Conservation (phyloP, 2,329 filamentous ascomycete species). For the Pyrenophora teres region DNA sequence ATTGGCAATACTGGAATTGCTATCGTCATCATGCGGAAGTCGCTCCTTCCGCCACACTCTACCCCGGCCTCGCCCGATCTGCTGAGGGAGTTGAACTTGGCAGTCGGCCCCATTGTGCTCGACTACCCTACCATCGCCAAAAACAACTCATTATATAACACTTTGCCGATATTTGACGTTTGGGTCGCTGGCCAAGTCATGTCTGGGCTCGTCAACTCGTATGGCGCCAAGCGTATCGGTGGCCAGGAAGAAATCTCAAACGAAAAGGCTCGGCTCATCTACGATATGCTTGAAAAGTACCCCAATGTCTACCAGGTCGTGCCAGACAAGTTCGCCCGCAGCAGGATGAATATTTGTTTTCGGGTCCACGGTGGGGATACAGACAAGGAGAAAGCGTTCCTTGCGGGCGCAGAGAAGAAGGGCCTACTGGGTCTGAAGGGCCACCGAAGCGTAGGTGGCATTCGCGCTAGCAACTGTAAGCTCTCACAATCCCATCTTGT, state of each 20-base stretch:
- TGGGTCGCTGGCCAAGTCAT: conserved; percentile 91
- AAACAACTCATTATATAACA: conserved; percentile 96
- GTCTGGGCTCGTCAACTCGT: conserved; percentile 69
- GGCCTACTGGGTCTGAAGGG: conserved; percentile 84
- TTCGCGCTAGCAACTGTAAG: conserved; percentile 77
- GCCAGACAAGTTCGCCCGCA: conserved; percentile 74
- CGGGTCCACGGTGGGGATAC: conserved; percentile 69
- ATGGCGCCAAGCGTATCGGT: conserved; percentile 68
- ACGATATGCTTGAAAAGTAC: conserved; percentile 74
- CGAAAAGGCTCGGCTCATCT: conserved; percentile 77
- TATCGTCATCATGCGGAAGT: conserved; percentile 82
- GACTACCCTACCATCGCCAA: conserved; percentile 85
- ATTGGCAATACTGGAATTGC: conserved; percentile 85
- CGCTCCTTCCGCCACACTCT: conserved; percentile 68
- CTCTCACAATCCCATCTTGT: conserved; percentile 10
- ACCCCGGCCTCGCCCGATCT: conserved; percentile 66
- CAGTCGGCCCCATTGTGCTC: conserved; percentile 77
- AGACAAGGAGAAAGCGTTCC: conserved; percentile 77
- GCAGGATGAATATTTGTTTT: conserved; percentile 96
- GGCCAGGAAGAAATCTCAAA: conserved; percentile 76
- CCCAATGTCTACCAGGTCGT: conserved; percentile 77
- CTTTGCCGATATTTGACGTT: conserved; percentile 90
- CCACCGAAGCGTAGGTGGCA: conserved; percentile 83
- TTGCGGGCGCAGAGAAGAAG: conserved; percentile 70
- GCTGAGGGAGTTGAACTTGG: conserved; percentile 74